Evolutionary conservation across 768 basidiomycete genomes (phyloP).

Genomic region (Mycena polygramma): DNA sequence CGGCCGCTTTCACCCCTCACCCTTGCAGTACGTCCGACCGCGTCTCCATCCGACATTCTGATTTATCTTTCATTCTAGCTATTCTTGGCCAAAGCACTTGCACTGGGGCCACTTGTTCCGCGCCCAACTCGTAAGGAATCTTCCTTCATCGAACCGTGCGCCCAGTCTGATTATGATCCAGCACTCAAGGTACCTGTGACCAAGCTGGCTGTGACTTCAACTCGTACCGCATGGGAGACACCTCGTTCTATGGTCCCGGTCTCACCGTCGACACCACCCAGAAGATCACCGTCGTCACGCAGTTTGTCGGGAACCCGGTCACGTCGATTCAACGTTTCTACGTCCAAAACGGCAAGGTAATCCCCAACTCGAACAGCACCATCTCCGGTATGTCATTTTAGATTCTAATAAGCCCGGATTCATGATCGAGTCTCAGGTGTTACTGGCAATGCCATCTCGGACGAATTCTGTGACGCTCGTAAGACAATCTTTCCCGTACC

Average conservation of each 20-base stretch:
- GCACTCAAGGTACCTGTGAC: slow-evolving; percentile 56
- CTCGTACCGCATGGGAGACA: slow-evolving; percentile 60
- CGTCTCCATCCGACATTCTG: not conserved
- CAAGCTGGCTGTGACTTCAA: slow-evolving; percentile 63
- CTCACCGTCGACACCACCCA: slow-evolving; percentile 55
- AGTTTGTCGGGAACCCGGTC: slow-evolving; percentile 50
- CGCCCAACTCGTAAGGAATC: slow-evolving; percentile 26
- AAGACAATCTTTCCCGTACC: slow-evolving; percentile 36
- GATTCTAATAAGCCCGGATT: not conserved
- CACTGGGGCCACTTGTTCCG: slow-evolving; percentile 48
- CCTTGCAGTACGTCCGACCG: slow-evolving; percentile 44
- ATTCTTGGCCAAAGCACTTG: slow-evolving; percentile 46
- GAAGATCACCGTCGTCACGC: slow-evolving; percentile 58
- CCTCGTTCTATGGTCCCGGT: slow-evolving; percentile 55
- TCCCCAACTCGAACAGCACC: slow-evolving; percentile 53
- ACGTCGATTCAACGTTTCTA: slow-evolving; percentile 58
- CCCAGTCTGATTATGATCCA: slow-evolving; percentile 11
- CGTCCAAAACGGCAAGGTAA: slow-evolving; percentile 58
- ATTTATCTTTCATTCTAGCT: not conserved
- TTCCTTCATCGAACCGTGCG: not conserved
- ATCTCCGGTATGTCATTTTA: not conserved
- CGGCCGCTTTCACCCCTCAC: slow-evolving; percentile 58
- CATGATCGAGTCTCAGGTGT: slow-evolving; percentile 48
- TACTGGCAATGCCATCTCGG: slow-evolving; percentile 53
- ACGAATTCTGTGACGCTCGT: slow-evolving; percentile 54